Evolutionary conservation across 345 rosid species (phyloP).

Genomic region (Zanthoxylum bungeanum): DNA sequence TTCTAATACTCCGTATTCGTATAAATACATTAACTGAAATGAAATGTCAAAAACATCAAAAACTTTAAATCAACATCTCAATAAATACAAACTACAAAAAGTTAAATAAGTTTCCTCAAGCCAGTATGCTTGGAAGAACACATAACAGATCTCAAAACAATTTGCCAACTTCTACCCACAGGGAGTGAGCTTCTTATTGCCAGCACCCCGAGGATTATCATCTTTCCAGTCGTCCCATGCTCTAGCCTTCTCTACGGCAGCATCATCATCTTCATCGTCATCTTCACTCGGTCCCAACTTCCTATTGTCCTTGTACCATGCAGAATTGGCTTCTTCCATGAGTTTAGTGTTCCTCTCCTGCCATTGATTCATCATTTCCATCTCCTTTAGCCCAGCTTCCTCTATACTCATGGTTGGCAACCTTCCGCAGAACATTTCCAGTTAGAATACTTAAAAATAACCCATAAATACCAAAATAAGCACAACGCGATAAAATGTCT

Average conservation of each 20-base stretch:
- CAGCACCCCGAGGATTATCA: slow-evolving; percentile 96
- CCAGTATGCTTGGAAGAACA: neutral
- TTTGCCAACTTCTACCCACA: slow-evolving; percentile 54
- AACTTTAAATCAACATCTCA: slow-evolving; percentile 6
- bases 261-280: slow-evolving; percentile 68
- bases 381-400: slow-evolving; percentile 93
- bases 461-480: neutral
- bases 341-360: slow-evolving; percentile 74
- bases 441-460: slow-evolving; percentile 6
- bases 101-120: neutral
- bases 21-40: neutral
- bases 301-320: slow-evolving; percentile 69
- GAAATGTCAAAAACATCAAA: neutral
- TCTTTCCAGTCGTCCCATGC: slow-evolving; percentile 98
- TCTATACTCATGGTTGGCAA: slow-evolving; percentile 99
- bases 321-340: slow-evolving; percentile 87
- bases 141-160: slow-evolving; percentile 1
- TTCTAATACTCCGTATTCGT: neutral
- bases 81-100: neutral
- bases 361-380: slow-evolving; percentile 91
- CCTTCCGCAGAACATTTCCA: slow-evolving; percentile 31
- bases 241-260: slow-evolving; percentile 70
- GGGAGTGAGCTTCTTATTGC: slow-evolving; percentile 93
- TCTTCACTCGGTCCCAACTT: slow-evolving; percentile 43
- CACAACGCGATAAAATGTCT: neutral